A percentile compares a stretch with the other conserved stretches of the same genome.
phyloP scores from a whole-genome alignment of 768 basidiomycete species.

The Pisolithus sp. region DNA sequence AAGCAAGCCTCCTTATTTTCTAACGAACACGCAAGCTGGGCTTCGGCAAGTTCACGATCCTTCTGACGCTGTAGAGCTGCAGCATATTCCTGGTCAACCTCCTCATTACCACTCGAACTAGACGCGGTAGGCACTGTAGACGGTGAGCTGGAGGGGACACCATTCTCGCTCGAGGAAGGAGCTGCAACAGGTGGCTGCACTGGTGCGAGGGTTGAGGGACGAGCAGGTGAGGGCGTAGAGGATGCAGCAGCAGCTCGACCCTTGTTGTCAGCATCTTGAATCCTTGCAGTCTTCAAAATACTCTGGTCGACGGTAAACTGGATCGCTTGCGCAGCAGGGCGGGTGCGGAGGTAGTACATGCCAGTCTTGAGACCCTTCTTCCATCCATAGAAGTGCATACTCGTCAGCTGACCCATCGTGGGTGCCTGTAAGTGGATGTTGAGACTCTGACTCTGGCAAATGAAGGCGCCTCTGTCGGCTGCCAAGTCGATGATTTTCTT shows the following conservation, averaged over 20 bases:
- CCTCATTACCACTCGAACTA: slow-evolving; percentile 30
- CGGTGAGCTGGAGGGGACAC: slow-evolving; percentile 12
- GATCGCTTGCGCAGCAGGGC: slow-evolving; percentile 91
- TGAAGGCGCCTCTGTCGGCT: slow-evolving; percentile 97
- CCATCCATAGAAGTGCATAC: slow-evolving; percentile 99
- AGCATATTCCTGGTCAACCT: slow-evolving; percentile 63
- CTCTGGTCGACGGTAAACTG: slow-evolving; percentile 94
- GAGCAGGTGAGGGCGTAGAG: slow-evolving; percentile 20
- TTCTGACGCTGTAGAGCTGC: slow-evolving; percentile 67
- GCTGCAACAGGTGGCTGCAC: slow-evolving; percentile 30
- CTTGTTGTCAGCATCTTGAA: slow-evolving; percentile 18
- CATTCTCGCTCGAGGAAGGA: background rate
- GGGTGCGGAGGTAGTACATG: slow-evolving; percentile 95
- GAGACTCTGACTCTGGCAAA: slow-evolving; percentile 92
- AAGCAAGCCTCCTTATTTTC: slow-evolving; percentile 94
- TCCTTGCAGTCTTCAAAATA: slow-evolving; percentile 54
- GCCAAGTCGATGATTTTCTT: slow-evolving; percentile 98
- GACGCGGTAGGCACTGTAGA: slow-evolving; percentile 8
- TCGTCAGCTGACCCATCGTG: slow-evolving; percentile 85
- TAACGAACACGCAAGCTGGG: slow-evolving; percentile 73
- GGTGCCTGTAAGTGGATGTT: slow-evolving; percentile 91
- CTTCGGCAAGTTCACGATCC: slow-evolving; percentile 74
- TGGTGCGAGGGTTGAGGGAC: slow-evolving; percentile 11
- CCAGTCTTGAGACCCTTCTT: slow-evolving; percentile 98
- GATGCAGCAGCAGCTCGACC: slow-evolving; percentile 17